Conservation (phyloP, 2,329 filamentous ascomycete genomes). For the Apiospora pterosperma region DNA sequence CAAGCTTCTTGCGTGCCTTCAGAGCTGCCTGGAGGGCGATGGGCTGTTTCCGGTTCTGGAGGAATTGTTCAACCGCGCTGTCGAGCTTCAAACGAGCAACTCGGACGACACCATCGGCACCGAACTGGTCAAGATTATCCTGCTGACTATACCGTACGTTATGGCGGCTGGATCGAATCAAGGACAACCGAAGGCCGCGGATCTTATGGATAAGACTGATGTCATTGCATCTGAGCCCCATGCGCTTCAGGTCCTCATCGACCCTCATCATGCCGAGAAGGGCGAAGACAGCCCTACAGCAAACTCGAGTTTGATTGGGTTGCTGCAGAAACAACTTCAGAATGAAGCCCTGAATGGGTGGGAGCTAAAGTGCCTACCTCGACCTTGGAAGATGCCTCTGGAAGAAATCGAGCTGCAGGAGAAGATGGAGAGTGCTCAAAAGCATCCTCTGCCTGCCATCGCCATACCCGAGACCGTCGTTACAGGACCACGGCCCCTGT, state of each 20-base stretch:
- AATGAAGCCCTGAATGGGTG: conserved; percentile 71
- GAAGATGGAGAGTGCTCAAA: conserved; percentile 58
- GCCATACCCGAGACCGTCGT: conserved; percentile 72
- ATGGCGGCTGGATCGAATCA: conserved; percentile 70
- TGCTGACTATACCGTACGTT: conserved; percentile 89
- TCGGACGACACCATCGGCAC: conserved; percentile 82
- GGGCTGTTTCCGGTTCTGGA: conserved; percentile 83
- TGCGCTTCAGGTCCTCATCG: conserved; percentile 78
- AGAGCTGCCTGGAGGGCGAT: conserved; percentile 75
- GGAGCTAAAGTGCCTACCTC: conserved; percentile 67
- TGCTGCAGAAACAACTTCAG: conserved; percentile 85
- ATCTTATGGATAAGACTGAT: conserved; percentile 88
- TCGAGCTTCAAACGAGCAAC: conserved; percentile 87
- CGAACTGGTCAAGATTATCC: conserved; percentile 94
- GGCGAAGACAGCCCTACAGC: conserved; percentile 62
- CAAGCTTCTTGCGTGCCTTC: conserved; percentile 84
- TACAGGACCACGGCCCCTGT: conserved; percentile 71
- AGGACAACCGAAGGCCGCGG: conserved; percentile 69
- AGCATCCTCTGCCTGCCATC: conserved; percentile 76
- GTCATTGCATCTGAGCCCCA: conserved; percentile 90
- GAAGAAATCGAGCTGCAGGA: conserved; percentile 58
- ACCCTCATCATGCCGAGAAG: conserved; percentile 71
- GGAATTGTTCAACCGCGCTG: conserved; percentile 87
- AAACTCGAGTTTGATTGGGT: conserved; percentile 66
- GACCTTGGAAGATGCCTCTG: conserved; percentile 62